Conservation (phyloP, 495 filamentous ascomycete species). For the Trichoderma parareesei region DNA sequence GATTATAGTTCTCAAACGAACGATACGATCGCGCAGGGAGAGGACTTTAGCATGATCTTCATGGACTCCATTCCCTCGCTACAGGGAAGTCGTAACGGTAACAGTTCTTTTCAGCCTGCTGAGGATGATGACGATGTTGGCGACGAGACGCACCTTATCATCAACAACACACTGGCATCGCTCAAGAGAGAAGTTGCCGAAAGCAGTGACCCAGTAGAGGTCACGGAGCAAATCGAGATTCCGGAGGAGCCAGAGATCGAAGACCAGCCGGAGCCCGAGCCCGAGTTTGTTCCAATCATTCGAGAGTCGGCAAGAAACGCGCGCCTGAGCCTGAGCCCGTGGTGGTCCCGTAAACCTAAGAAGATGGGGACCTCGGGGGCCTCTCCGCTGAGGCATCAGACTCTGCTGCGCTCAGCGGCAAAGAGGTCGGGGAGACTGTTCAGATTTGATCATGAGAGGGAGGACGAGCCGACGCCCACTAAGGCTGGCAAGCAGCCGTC, state of each 20-base stretch:
- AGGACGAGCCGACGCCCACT: constrained; percentile 4
- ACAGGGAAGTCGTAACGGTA: constrained; percentile 19
- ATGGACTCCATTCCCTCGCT: constrained; percentile 36
- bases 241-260: background rate
- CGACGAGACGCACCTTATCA: constrained; percentile 35
- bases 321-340: constrained; percentile 2
- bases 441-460: background rate
- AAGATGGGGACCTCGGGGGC: background rate
- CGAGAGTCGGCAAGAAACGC: constrained; percentile 14
- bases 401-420: background rate
- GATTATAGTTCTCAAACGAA: constrained; percentile 16
- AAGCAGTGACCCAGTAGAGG: constrained; percentile 11
- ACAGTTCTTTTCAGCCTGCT: constrained; percentile 20
- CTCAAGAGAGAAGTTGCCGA: constrained; percentile 28
- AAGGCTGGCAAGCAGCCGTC: background rate
- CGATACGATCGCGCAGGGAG: constrained; percentile 35
- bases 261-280: constrained; percentile 13
- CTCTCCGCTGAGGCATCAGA: background rate
- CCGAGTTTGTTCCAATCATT: constrained; percentile 12
- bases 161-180: constrained; percentile 35
- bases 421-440: background rate
- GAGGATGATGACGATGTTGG: constrained; percentile 22
- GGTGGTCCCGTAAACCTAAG: constrained; percentile 7
- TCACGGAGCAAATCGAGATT: constrained; percentile 4
- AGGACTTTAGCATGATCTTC: constrained; percentile 45